Conservation (phyloP, 306 rosid species). For the Vicia villosa region DNA sequence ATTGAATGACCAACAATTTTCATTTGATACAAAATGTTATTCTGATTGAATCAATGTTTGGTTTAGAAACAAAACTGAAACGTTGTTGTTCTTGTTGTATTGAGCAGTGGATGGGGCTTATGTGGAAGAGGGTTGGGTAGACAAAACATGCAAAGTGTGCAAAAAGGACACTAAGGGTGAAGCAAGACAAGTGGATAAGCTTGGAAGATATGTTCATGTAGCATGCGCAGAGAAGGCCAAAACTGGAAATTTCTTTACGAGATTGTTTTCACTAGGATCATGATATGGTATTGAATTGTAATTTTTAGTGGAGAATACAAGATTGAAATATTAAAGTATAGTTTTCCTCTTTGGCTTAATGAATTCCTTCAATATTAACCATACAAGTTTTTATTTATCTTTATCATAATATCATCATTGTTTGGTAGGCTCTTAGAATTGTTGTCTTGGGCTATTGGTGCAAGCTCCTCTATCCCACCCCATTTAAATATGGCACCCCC, state of each 20-base stretch:
- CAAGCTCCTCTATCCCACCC: neutral
- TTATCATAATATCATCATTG: neutral
- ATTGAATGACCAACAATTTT: neutral
- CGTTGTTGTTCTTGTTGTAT: neutral
- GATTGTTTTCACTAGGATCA: conserved; percentile 57
- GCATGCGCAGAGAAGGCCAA: conserved; percentile 75
- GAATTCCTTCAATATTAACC: neutral
- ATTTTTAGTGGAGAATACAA: conserved; percentile 10
- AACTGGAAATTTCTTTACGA: conserved; percentile 75
- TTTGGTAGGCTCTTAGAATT: too few relatives aligned
- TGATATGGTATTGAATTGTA: neutral
- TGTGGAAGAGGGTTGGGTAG: conserved; percentile 96
- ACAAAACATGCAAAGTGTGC: conserved; percentile 92
- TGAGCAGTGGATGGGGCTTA: conserved; percentile 80
- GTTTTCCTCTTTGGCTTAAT: neutral
- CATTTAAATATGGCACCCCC: too few relatives aligned
- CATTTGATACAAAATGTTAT: neutral
- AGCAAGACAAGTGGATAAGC: conserved; percentile 77
- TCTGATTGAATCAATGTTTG: neutral
- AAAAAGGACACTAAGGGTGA: conserved; percentile 82
- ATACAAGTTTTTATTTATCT: neutral
- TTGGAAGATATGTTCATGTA: conserved; percentile 90
- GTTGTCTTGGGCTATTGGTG: neutral
- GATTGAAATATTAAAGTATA: neutral
- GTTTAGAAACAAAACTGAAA: neutral